A percentile compares a stretch with the other conserved stretches of the same genome.
Conservation (phyloP, 805 yeast genomes). For the Spathaspora hagerdaliae region DNA sequence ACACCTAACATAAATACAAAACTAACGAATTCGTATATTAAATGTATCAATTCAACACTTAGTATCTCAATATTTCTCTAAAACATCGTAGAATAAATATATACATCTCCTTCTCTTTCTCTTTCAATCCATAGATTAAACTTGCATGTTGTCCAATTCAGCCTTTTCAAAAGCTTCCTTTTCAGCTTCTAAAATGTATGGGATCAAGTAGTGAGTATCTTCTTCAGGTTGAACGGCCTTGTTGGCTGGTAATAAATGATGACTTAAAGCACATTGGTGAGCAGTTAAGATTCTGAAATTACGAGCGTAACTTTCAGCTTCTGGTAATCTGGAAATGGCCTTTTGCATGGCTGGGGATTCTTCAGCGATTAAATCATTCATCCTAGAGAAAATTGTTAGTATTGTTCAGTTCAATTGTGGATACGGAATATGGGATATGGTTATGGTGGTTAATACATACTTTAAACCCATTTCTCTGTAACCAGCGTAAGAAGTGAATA, state of each 20-base stretch:
- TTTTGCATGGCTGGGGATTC: conserved; percentile 84
- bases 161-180: conserved; percentile 84
- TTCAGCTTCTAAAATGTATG: conserved; percentile 91
- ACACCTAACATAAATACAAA: no score
- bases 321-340: conserved; percentile 85
- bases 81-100: not conserved
- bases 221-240: conserved; percentile 78
- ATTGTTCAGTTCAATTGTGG: not conserved
- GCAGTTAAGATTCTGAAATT: conserved; percentile 90
- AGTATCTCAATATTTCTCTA: not conserved
- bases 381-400: conserved; percentile 25
- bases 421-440: conserved; percentile 23
- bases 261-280: conserved; percentile 80
- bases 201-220: conserved; percentile 77
- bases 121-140: not conserved
- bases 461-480: conserved; percentile 93
- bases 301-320: conserved; percentile 82
- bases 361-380: conserved; percentile 83
- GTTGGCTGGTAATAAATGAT: conserved; percentile 77
- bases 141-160: conserved; percentile 68
- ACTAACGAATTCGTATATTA: no score
- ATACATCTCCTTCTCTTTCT: not conserved
- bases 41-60: not conserved
- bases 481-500: conserved; percentile 73
- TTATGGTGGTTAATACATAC: not conserved